These are phyloP conservation scores for Castanea crenata DNA, from an alignment of 306 rosid genomes.

Conservation along the genomic window DNA sequence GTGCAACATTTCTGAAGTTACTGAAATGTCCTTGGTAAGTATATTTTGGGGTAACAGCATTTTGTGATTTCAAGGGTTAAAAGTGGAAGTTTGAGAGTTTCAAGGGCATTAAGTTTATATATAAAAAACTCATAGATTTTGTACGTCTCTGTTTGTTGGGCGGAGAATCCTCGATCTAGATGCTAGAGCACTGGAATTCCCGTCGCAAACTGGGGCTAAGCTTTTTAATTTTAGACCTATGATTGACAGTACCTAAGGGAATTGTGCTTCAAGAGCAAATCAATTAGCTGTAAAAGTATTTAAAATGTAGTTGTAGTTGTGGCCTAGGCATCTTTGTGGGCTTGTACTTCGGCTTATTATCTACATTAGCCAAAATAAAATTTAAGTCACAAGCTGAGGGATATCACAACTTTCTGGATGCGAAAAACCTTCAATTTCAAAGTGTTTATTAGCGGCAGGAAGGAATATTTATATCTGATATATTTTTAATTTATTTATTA, in stretches of 20 bases:
- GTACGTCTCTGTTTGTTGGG: not conserved
- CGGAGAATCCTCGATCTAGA: conserved; percentile 25
- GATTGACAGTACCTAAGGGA: conserved; percentile 15
- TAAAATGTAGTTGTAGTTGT: not conserved
- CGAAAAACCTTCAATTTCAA: not conserved
- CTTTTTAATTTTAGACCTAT: not conserved
- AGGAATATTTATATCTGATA: no score
- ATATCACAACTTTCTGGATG: not conserved
- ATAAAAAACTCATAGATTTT: not conserved
- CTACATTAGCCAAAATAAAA: not conserved
- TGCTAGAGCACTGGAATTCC: conserved; percentile 16
- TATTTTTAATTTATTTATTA: no score
- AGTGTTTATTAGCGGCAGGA: no score
- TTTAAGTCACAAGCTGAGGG: not conserved
- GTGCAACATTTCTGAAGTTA: not conserved
- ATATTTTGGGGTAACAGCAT: not conserved
- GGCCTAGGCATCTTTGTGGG: not conserved
- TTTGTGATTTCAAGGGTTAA: not conserved
- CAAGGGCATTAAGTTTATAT: not conserved
- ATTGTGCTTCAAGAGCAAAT: not conserved
- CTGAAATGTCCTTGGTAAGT: no score
- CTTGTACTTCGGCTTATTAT: not conserved
- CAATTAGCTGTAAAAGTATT: not conserved
- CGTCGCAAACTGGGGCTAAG: not conserved
- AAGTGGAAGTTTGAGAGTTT: not conserved